Evolutionary conservation across 331 rosid species (phyloP).

Genomic region (Rosa hybrid): DNA sequence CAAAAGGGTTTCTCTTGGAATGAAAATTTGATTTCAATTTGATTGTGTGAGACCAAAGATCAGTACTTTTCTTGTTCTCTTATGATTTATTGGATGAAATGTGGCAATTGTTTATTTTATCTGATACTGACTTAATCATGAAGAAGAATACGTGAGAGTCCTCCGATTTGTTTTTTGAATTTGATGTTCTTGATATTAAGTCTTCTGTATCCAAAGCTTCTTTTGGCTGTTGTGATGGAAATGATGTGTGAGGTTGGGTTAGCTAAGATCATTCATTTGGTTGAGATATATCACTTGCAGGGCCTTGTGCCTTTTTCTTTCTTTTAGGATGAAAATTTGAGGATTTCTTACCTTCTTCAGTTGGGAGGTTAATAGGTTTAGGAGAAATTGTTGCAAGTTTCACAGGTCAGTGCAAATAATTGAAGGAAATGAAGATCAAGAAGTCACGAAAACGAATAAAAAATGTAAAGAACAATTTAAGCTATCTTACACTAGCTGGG

Average conservation of each 20-base stretch:
- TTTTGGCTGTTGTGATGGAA: not conserved
- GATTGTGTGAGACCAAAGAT: not conserved
- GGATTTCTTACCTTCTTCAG: not conserved
- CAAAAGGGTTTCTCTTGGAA: constrained; percentile 3
- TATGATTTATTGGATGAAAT: not conserved
- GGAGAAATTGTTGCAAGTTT: not conserved
- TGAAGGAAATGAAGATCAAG: not conserved
- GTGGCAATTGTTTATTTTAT: not conserved
- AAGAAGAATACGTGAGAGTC: not conserved
- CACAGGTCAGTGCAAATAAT: not conserved
- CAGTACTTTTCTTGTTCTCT: not conserved
- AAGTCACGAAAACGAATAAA: not conserved
- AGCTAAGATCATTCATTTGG: not conserved
- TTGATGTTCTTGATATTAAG: not conserved
- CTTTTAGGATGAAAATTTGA: not conserved
- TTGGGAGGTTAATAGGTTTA: not conserved
- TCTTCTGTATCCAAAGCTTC: not conserved
- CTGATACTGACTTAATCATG: not conserved
- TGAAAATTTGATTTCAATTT: not conserved
- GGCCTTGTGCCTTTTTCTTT: not conserved
- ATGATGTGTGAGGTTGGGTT: not conserved
- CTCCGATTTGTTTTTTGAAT: not conserved
- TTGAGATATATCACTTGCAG: not conserved
- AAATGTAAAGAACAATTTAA: not conserved
- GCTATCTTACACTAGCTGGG: not conserved